phyloP scores from a whole-genome alignment of 768 basidiomycete species.

The Suillus tomentosus region DNA sequence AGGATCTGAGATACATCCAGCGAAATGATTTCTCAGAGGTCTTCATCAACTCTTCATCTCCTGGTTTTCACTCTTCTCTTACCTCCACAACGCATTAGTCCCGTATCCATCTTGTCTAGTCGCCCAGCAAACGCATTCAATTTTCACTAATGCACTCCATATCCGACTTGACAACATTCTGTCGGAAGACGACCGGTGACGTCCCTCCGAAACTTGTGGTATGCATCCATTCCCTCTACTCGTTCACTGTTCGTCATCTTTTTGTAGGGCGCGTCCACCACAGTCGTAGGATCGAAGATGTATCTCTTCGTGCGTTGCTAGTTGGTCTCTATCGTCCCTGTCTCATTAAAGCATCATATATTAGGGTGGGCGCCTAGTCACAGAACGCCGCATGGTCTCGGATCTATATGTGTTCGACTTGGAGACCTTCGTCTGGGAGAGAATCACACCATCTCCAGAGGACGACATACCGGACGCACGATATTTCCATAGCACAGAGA shows the following conservation, averaged over 20 bases:
- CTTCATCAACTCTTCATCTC: conserved; percentile 9
- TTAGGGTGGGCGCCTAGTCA: conserved; percentile 85
- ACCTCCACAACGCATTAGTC: conserved; percentile 17
- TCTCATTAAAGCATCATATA: not conserved
- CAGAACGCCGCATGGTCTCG: conserved; percentile 84
- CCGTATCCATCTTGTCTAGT: conserved; percentile 12
- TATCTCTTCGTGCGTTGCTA: conserved; percentile 76
- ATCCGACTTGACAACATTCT: conserved; percentile 86
- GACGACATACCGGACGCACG: conserved; percentile 79
- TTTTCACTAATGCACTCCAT: conserved; percentile 65
- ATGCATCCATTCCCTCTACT: conserved; percentile 33
- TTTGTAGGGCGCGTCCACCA: conserved; percentile 85
- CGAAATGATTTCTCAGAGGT: conserved; percentile 5
- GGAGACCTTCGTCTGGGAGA: conserved; percentile 79
- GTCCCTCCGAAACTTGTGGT: conserved; percentile 89
- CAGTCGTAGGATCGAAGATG: conserved; percentile 84
- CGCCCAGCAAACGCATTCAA: conserved; percentile 3
- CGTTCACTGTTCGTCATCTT: not conserved
- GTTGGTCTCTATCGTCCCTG: not conserved
- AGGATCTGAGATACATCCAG: conserved; percentile 30
- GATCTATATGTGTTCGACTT: conserved; percentile 93
- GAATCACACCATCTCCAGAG: conserved; percentile 56
- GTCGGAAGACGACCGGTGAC: conserved; percentile 80
- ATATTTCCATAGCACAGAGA: conserved; percentile 94
- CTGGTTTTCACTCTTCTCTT: conserved; percentile 19